Percentiles rank a stretch among this genome's conserved stretches.
Conservation (phyloP, 176 grass and related monocot genomes). For the Canna indica region DNA sequence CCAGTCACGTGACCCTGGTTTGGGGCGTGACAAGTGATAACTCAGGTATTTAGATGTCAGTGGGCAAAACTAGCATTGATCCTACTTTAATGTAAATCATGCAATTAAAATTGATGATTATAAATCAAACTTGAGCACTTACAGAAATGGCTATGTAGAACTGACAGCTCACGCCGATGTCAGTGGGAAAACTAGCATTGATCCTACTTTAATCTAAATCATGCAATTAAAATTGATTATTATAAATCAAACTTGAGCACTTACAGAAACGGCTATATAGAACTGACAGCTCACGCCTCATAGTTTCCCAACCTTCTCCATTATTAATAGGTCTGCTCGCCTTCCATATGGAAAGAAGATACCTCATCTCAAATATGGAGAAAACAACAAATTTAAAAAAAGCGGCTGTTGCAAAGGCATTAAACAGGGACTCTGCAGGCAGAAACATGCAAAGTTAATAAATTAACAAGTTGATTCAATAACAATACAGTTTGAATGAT, state of each 20-base stretch:
- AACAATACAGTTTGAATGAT: too few species aligned
- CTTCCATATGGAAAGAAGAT: slow-evolving; percentile 98
- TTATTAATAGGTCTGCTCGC: slow-evolving; percentile 77
- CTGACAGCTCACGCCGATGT: slow-evolving; percentile 52
- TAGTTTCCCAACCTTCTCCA: slow-evolving; percentile 89
- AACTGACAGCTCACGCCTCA: slow-evolving; percentile 88
- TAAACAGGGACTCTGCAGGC: slow-evolving; percentile 89
- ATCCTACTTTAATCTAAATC: background rate
- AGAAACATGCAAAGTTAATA: slow-evolving; percentile 13
- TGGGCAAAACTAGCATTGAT: background rate
- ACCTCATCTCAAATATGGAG: slow-evolving; percentile 99
- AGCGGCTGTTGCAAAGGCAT: slow-evolving; percentile 95
- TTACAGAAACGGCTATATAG: slow-evolving; percentile 99
- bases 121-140: slow-evolving; percentile 31
- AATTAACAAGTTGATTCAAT: slow-evolving; percentile 1
- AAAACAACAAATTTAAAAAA: slow-evolving; percentile 99
- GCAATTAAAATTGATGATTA: background rate
- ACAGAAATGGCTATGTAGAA: slow-evolving; percentile 99
- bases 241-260: slow-evolving; percentile 23
- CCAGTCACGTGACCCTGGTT: too few species aligned
- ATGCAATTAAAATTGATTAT: background rate
- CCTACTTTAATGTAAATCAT: background rate
- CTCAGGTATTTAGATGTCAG: background rate
- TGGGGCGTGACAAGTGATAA: too few species aligned
- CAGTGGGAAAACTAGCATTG: background rate